phyloP scores from a whole-genome alignment of 108 stramenopile species.

The Skeletonema grethae region DNA sequence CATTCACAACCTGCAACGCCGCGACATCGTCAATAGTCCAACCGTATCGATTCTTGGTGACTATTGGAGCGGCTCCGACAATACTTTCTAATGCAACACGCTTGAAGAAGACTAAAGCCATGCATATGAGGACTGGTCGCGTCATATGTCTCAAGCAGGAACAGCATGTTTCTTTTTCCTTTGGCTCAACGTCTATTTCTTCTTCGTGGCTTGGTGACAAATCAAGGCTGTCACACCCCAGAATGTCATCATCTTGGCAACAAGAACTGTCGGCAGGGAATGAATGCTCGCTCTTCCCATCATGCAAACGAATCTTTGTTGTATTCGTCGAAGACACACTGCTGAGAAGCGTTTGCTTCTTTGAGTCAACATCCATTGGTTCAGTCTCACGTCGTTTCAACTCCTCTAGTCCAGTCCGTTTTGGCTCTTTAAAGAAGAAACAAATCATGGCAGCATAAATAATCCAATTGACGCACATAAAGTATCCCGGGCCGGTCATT shows the following conservation, averaged over 20 bases:
- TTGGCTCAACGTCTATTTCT: neutral
- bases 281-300: neutral
- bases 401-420: slow-evolving; percentile 61
- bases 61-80: slow-evolving; percentile 41
- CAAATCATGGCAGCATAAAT: slow-evolving; percentile 42
- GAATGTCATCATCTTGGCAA: neutral
- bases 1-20: slow-evolving; percentile 40
- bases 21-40: slow-evolving; percentile 49
- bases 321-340: neutral
- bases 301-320: neutral
- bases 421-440: slow-evolving; percentile 54
- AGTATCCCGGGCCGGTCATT: slow-evolving; percentile 71
- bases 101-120: slow-evolving; percentile 51
- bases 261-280: neutral
- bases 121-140: slow-evolving; percentile 42
- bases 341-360: slow-evolving; percentile 13
- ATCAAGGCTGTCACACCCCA: neutral
- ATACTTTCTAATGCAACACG: slow-evolving; percentile 47
- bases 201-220: slow-evolving; percentile 8
- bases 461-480: slow-evolving; percentile 62
- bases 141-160: slow-evolving; percentile 40
- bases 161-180: slow-evolving; percentile 7
- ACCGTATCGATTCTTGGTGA: slow-evolving; percentile 50
- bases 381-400: slow-evolving; percentile 37
- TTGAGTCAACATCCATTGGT: slow-evolving; percentile 3